Base-by-base conservation (phyloP, 805 yeast genomes). In the Maudiozyma bulderi region DNA sequence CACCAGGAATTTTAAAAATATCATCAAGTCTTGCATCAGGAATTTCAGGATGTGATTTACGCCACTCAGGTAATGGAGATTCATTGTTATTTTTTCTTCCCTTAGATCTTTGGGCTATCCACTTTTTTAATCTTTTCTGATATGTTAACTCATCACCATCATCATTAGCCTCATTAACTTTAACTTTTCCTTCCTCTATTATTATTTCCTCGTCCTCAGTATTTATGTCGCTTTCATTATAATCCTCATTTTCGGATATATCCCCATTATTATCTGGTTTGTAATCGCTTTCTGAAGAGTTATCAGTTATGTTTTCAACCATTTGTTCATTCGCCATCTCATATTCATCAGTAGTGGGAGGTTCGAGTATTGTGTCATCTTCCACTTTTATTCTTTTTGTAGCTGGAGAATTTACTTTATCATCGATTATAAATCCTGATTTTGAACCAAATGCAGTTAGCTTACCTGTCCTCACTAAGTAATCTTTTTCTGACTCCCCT, bases 381-480 rank as follows among this genome's bases (percentile, higher is more conserved):
- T 33, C 9, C 10, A 8, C 4, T 10, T 11, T 10, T 8, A 31
- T 33, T 10, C 3, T n/a, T 11, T 10, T 20, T 20, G 26, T 14
- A 33, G n/a, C 35, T 2, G 33, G 31, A 13, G 33, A 32, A 8
- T 33, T 40, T 3, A 34, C 41, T 8, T 48, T 50, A 3, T 44
- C 40, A 8, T 50, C 51, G 7, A 43, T 33, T 5, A 48, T 73
- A 56, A 87, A 84, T 1, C 79, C 82, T 40, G 74, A 72, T 20
- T 78, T 68, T 32, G 78, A 77, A 9, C 96, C 95, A 71, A 93
- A 93, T 0, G 98, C 98, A 0, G 99, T 93, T 49, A 89, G 79
- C 62, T 88, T 82, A 31, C 99, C 99, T 0, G 91, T 90, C 54
- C 99, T 74, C 0, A 93, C 78, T 52, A 93, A 71, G 59, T 67